A percentile compares a stretch with the other conserved stretches of the same genome.
These are phyloP conservation scores for Candida odintsovae DNA, from an alignment of 805 yeast species.

Conservation along the genomic window DNA sequence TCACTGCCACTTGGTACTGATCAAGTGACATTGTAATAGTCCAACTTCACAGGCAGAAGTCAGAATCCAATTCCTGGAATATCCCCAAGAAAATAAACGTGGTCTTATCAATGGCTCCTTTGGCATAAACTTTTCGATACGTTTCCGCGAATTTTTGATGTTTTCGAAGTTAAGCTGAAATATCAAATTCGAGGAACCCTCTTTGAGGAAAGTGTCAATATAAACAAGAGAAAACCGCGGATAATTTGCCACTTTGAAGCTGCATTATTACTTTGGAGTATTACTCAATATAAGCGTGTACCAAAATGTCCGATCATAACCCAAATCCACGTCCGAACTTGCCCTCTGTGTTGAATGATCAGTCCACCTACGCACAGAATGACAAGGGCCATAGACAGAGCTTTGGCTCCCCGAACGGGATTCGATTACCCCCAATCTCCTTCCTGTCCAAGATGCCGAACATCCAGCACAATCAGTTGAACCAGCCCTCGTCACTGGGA, in stretches of 20 bases:
- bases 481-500: slow-evolving; percentile 6
- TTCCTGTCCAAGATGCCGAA: slow-evolving; percentile 21
- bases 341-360: slow-evolving; percentile 10
- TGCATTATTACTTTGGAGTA: neutral
- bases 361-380: neutral
- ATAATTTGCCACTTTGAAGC: neutral
- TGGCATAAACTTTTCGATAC: neutral
- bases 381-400: slow-evolving; percentile 1
- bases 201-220: neutral
- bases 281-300: neutral
- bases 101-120: neutral
- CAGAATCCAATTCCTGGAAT: no score
- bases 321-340: slow-evolving; percentile 13
- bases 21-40: neutral
- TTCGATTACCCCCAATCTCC: slow-evolving; percentile 36
- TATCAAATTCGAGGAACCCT: neutral
- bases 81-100: no score
- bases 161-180: neutral
- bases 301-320: neutral
- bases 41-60: no score
- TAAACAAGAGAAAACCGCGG: neutral
- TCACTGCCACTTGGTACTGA: neutral
- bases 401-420: slow-evolving; percentile 9
- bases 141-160: neutral
- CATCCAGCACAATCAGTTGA: slow-evolving; percentile 3